phyloP scores from a whole-genome alignment of 1,284 basidiomycete genomes.

The Laetiporus sulphureus region DNA sequence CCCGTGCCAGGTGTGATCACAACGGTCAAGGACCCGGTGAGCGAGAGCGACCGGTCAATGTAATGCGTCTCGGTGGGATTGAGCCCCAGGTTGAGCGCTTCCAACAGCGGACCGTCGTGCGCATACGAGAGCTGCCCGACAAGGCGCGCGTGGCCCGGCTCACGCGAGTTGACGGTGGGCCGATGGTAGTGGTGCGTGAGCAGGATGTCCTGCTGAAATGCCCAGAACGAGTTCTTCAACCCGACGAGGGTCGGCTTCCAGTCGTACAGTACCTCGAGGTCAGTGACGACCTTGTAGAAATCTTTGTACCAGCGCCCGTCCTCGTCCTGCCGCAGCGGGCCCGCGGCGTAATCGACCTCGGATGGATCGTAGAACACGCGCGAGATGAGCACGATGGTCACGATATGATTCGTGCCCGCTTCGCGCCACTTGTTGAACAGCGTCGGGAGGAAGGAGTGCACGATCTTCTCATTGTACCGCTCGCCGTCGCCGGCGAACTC shows the following conservation, averaged over 20 bases:
- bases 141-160: conserved; percentile 55
- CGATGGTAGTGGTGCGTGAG: conserved; percentile 82
- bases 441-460: conserved; percentile 86
- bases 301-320: conserved; percentile 87
- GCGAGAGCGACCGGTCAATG: conserved; percentile 89
- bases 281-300: conserved; percentile 92
- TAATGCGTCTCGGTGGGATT: conserved; percentile 95
- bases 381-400: conserved; percentile 93
- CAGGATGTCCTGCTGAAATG: conserved; percentile 83
- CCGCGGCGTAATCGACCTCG: conserved; percentile 74
- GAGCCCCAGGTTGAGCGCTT: conserved; percentile 89
- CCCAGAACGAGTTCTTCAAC: conserved; percentile 85
- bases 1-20: conserved; percentile 93
- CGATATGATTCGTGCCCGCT: conserved; percentile 84
- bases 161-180: conserved; percentile 35
- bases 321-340: conserved; percentile 68
- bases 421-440: conserved; percentile 81
- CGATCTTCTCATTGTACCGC: conserved; percentile 93
- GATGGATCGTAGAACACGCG: conserved; percentile 87
- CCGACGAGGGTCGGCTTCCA: conserved; percentile 84
- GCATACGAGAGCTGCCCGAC: conserved; percentile 81
- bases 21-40: conserved; percentile 86
- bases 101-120: conserved; percentile 92
- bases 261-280: conserved; percentile 83
- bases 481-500: conserved; percentile 97